Conservation (phyloP, 2,329 filamentous ascomycete species). For the Colletotrichum tanaceti region DNA sequence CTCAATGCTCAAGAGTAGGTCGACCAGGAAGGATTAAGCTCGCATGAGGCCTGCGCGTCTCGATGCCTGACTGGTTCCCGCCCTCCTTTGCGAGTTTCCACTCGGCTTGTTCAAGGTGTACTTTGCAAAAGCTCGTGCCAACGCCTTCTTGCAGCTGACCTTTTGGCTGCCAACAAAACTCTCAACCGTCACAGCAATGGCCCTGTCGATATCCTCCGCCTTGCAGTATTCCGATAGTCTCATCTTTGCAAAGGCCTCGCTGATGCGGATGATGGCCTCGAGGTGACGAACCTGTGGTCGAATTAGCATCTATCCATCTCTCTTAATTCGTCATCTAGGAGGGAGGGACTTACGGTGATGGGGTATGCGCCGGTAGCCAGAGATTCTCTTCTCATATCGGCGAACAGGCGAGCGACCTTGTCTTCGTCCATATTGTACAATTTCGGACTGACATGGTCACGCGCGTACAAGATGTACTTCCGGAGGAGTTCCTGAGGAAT, state of each 20-base stretch:
- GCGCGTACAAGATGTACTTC: constrained; percentile 96
- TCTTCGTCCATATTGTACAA: constrained; percentile 98
- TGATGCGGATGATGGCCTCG: constrained; percentile 96
- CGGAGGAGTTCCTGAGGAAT: constrained; percentile 91
- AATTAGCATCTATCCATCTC: constrained; percentile 17
- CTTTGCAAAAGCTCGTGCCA: constrained; percentile 95
- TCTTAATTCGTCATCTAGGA: neutral
- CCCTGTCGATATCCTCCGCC: constrained; percentile 90
- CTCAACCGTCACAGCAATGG: constrained; percentile 95
- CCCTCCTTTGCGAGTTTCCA: constrained; percentile 41
- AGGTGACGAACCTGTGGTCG: constrained; percentile 86
- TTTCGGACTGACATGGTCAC: constrained; percentile 89
- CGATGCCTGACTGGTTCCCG: constrained; percentile 43
- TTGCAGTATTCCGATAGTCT: constrained; percentile 96
- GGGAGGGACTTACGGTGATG: constrained; percentile 81
- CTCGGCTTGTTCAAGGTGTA: constrained; percentile 74
- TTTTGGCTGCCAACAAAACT: constrained; percentile 97
- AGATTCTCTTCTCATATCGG: constrained; percentile 94
- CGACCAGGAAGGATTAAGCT: constrained; percentile 28
- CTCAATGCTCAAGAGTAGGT: constrained; percentile 4
- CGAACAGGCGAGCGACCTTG: constrained; percentile 92
- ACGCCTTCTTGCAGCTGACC: constrained; percentile 95
- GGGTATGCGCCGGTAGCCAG: constrained; percentile 96
- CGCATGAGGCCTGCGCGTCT: constrained; percentile 34
- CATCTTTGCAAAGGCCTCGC: constrained; percentile 97